These are phyloP conservation scores for Ascocoryne sarcoides DNA, from an alignment of 2,329 filamentous ascomycete species.

Conservation along the genomic window DNA sequence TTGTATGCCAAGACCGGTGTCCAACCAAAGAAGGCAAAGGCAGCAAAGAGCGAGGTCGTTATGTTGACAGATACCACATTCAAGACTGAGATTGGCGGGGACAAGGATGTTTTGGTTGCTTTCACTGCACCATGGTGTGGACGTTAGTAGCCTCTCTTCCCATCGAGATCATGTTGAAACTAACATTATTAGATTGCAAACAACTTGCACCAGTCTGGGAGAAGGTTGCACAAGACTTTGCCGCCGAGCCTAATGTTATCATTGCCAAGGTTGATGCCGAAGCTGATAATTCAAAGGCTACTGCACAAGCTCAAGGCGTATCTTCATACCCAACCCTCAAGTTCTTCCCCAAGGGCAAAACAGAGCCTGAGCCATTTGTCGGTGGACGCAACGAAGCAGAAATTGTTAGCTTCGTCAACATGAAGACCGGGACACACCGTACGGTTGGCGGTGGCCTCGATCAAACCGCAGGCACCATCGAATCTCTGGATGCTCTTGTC, in stretches of 20 bases:
- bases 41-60: constrained; percentile 64
- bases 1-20: constrained; percentile 80
- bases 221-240: constrained; percentile 72
- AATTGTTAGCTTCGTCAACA: constrained; percentile 76
- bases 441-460: constrained; percentile 72
- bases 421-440: constrained; percentile 81
- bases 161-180: constrained; percentile 4
- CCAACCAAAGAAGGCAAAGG: constrained; percentile 65
- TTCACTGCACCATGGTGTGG: constrained; percentile 99
- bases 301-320: constrained; percentile 67
- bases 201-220: constrained; percentile 86
- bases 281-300: constrained; percentile 72
- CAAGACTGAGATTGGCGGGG: constrained; percentile 65
- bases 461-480: constrained; percentile 71
- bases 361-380: constrained; percentile 60
- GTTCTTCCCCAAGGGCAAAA: constrained; percentile 85
- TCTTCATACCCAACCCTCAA: constrained; percentile 93
- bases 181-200: constrained; percentile 74
- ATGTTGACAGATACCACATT: constrained; percentile 77
- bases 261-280: constrained; percentile 96
- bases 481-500: constrained; percentile 67
- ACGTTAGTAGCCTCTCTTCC: constrained; percentile 59
- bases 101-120: constrained; percentile 86
- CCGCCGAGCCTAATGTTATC: constrained; percentile 66
- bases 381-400: constrained; percentile 69